Evolutionary conservation across 345 rosid species (phyloP), one percentile per base, ranked within the genome.

Genomic region (Gossypium australe): DNA sequence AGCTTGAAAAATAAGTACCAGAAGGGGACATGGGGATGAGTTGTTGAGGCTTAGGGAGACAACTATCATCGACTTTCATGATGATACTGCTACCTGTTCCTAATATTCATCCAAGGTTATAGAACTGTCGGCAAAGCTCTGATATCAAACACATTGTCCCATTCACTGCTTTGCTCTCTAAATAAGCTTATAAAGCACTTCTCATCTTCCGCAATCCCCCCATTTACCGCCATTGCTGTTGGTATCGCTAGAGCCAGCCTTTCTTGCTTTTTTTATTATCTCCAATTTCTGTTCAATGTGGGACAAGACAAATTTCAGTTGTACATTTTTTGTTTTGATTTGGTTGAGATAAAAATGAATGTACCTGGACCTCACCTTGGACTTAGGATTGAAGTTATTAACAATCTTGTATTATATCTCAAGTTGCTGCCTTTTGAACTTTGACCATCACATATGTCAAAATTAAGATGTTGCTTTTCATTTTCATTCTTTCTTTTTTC

Each of bases 31-130:
- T 87, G 87, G 89, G 53, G 83, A 92, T 86, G 80, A 94, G 92
- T 82, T 92, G 98, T 13, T 80, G 75, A 8, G 85, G 78, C 75
- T 86, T 87, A 60, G 97, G 97, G 57, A 92, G 81, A 65, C 85
- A 86, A 75, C 87, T 88, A 72, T 91, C 98, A 67, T 89, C 92
- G 80, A 84, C 94, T 81, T 91, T 91, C 70, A 85, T 78, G 41
- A 98, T 89, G 84, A 92, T 90, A 79, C 98, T 92, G 27, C 98
- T 97, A 2, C 98, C 94, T 8, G 97, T 92, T 34, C 97, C 98
- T 13, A 89, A 89, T 1, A 94, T 93, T 97, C 98, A 91, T 17
- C 98, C 96, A 72, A 89, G 92, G 55, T 76, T 81, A 77, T 92
- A 94, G 77, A 94, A 94, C 9, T 91, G 97, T 60, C 92, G 91